A percentile compares a stretch with the other conserved stretches of the same genome.
phyloP scores from a whole-genome alignment of 1,139 yeast genomes.

The Meyerozyma sp. region DNA sequence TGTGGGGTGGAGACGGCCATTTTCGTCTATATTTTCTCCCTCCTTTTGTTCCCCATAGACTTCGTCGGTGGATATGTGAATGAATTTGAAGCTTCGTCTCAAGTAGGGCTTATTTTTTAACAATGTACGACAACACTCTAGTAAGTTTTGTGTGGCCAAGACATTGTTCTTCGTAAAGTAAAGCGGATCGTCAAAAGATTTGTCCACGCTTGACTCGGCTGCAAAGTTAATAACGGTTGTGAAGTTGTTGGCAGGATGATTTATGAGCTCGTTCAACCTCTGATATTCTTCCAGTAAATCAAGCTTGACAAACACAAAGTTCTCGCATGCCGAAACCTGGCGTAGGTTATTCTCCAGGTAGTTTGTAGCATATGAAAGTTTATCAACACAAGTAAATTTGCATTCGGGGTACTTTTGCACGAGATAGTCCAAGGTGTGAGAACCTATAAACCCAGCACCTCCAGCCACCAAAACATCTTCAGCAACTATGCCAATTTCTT shows the following conservation, averaged over 20 bases:
- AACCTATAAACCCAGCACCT: slow-evolving; percentile 58
- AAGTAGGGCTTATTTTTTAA: neutral
- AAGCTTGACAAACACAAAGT: slow-evolving; percentile 22
- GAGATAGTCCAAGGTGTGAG: slow-evolving; percentile 40
- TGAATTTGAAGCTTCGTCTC: slow-evolving; percentile 14
- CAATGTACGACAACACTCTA: slow-evolving; percentile 34
- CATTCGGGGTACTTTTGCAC: slow-evolving; percentile 33
- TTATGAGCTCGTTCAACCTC: slow-evolving; percentile 7
- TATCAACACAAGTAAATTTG: slow-evolving; percentile 44
- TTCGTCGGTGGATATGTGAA: slow-evolving; percentile 60
- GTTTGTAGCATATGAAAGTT: slow-evolving; percentile 31
- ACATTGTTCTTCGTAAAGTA: slow-evolving; percentile 45
- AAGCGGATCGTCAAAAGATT: slow-evolving; percentile 43
- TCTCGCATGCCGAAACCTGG: slow-evolving; percentile 17
- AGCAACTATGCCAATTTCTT: too few relatives aligned
- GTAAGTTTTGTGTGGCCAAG: slow-evolving; percentile 43
- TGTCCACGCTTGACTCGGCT: slow-evolving; percentile 56
- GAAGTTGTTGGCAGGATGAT: slow-evolving; percentile 12
- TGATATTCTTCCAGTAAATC: slow-evolving; percentile 32
- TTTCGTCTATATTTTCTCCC: slow-evolving; percentile 24
- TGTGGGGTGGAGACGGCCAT: slow-evolving; percentile 41
- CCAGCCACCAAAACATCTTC: slow-evolving; percentile 44
- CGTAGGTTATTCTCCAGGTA: slow-evolving; percentile 16
- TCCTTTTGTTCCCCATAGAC: slow-evolving; percentile 45
- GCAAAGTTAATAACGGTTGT: slow-evolving; percentile 48